Evolutionary conservation across 768 basidiomycete genomes (phyloP), one percentile per base, ranked within the genome.

Genomic region (Amanita muscaria): DNA sequence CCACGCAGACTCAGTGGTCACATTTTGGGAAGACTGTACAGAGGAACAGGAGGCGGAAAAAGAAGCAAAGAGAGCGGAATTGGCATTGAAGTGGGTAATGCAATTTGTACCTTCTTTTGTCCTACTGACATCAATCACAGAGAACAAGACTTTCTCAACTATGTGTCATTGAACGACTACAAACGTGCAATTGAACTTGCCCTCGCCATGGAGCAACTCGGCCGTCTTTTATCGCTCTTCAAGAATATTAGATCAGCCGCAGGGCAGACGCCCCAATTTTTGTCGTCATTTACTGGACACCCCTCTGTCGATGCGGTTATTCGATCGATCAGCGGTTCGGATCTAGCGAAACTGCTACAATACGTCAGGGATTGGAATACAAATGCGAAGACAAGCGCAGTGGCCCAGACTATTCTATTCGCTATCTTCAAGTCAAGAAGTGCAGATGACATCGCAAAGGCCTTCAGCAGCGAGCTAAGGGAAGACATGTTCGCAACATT

Each of bases 1-100:
- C n/a, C n/a, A n/a, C n/a, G 96, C 96, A 7, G 96, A 99, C 62
- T 97, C 94, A 10, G 75, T 96, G 7, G 78, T 96, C 47, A 98
- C 90, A 3, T 86, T 99, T 59, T 98, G 96, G 96, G 73, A 88
- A 63, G 94, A 98, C 61, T 88, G 84, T 50, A 96, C 93, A 0
- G 87, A 86, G 58, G 81, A 87, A 51, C 73, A 87, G 49, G 81
- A 86, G 52, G 65, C 68, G 29, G 83, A 89, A 60, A 84, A 80
- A 57, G 83, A 86, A 54, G 64, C 70, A 5, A 78, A 83, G 55
- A 76, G 88, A 18, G 77, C 78, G 10, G 76, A 86, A 44, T 62
- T 80, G 49, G 87, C 89, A 35, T 71, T 88, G 53, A 88, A 85
- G 94, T 93, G 56, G 56, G 86, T 69, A 11, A 30, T 10, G 0